Evolutionary conservation across 441 rosid genomes (phyloP).

Genomic region (Pelargonium citronellum): DNA sequence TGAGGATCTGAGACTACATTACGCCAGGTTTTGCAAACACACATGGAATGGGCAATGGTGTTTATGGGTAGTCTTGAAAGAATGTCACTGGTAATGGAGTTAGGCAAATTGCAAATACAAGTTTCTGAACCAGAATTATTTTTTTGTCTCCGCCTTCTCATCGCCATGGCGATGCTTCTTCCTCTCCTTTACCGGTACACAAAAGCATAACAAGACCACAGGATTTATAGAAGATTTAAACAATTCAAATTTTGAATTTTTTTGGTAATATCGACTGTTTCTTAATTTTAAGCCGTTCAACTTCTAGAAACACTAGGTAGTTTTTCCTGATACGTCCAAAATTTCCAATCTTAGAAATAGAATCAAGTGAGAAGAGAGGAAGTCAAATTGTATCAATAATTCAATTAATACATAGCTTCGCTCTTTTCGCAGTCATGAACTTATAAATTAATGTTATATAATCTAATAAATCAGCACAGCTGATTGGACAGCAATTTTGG

Average conservation of each 20-base stretch:
- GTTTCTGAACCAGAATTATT: neutral
- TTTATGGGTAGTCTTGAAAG: slow-evolving; percentile 9
- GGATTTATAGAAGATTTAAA: slow-evolving; percentile 4
- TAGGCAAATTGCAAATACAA: neutral
- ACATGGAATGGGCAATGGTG: neutral
- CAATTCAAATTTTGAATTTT: neutral
- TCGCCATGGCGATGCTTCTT: neutral
- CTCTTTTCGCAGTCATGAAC: neutral
- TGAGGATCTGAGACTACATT: slow-evolving; percentile 12
- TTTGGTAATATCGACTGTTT: neutral
- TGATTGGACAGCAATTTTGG: neutral
- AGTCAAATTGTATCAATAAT: neutral
- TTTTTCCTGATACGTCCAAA: neutral
- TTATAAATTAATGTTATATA: neutral
- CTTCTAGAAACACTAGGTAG: neutral
- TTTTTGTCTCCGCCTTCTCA: neutral
- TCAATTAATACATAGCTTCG: neutral
- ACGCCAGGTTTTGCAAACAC: slow-evolving; percentile 9
- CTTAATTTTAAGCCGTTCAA: neutral
- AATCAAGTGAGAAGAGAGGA: neutral
- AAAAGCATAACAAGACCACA: neutral
- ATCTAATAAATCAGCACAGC: neutral
- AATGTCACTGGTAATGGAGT: neutral
- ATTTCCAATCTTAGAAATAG: neutral
- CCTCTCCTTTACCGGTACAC: neutral